Percentiles rank a stretch among this genome's conserved stretches.
Conservation (phyloP, 164 flowering plant species). For the Piper longum region DNA sequence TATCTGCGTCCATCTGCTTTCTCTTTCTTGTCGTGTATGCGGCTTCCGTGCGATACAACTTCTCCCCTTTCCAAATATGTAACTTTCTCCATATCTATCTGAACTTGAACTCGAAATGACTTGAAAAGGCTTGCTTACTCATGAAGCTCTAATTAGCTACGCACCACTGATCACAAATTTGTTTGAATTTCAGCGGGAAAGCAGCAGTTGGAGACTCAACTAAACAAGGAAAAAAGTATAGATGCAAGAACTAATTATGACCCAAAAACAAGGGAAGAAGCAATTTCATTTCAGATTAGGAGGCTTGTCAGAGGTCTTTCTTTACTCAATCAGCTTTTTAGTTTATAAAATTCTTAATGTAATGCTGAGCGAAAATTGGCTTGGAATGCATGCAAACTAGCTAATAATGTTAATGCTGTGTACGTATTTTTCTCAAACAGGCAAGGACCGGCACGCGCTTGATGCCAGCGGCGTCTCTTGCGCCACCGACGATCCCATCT, state of each 20-base stretch:
- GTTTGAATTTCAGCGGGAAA: not conserved
- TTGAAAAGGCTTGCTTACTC: not conserved
- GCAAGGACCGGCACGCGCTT: slow-evolving; percentile 2
- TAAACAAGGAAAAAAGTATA: not conserved
- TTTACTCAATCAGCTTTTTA: not conserved
- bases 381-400: not conserved
- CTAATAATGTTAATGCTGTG: not conserved
- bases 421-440: not conserved
- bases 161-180: not conserved
- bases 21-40: not conserved
- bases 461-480: slow-evolving; percentile 6
- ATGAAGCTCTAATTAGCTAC: not conserved
- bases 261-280: not conserved
- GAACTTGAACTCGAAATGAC: not conserved
- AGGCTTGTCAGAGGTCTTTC: slow-evolving; percentile 3
- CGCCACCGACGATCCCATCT: not conserved
- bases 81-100: not conserved
- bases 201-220: not conserved
- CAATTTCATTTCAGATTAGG: not conserved
- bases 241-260: not conserved
- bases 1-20: not conserved
- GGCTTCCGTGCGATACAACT: not conserved
- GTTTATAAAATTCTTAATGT: too few relatives aligned
- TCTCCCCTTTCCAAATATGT: not conserved
- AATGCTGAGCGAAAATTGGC: too few relatives aligned